These are phyloP conservation scores for Grosmannia penicillata DNA, from an alignment of 2,329 filamentous ascomycete genomes.

Conservation along the genomic window DNA sequence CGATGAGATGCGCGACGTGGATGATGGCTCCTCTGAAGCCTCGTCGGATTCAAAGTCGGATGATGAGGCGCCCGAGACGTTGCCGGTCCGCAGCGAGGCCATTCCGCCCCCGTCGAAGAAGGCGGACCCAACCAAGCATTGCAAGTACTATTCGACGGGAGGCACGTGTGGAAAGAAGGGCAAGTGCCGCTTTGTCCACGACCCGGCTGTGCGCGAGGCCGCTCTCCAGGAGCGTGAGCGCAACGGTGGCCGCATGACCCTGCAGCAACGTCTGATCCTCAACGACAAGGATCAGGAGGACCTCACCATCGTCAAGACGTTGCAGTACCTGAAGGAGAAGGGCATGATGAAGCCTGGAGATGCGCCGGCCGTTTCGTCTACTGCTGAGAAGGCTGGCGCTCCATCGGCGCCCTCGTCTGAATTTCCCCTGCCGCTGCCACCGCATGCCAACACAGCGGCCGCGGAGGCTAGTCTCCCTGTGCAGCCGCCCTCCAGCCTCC, in stretches of 20 bases:
- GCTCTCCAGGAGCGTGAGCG: constrained; percentile 48
- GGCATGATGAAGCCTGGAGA: constrained; percentile 37
- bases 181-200: constrained; percentile 61
- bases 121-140: constrained; percentile 49
- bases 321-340: constrained; percentile 48
- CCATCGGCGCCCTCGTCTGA: too few relatives aligned
- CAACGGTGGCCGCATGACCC: constrained; percentile 50
- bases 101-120: constrained; percentile 33
- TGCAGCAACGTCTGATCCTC: constrained; percentile 48
- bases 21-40: constrained; percentile 21
- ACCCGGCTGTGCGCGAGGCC: constrained; percentile 46
- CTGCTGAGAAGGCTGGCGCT: too few relatives aligned
- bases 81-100: constrained; percentile 29
- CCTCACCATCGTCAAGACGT: constrained; percentile 48
- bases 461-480: too few relatives aligned
- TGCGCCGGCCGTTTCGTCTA: too few relatives aligned
- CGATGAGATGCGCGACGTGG: constrained; percentile 43
- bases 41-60: constrained; percentile 34
- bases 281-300: constrained; percentile 58
- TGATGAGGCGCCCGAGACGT: constrained; percentile 40
- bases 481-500: background rate
- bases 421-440: too few relatives aligned
- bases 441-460: too few relatives aligned
- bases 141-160: constrained; percentile 57
- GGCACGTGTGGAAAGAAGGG: constrained; percentile 57